Evolutionary conservation across 345 rosid species (phyloP), one percentile per base, ranked within the genome.

Genomic region (Eucalyptus marginata): DNA sequence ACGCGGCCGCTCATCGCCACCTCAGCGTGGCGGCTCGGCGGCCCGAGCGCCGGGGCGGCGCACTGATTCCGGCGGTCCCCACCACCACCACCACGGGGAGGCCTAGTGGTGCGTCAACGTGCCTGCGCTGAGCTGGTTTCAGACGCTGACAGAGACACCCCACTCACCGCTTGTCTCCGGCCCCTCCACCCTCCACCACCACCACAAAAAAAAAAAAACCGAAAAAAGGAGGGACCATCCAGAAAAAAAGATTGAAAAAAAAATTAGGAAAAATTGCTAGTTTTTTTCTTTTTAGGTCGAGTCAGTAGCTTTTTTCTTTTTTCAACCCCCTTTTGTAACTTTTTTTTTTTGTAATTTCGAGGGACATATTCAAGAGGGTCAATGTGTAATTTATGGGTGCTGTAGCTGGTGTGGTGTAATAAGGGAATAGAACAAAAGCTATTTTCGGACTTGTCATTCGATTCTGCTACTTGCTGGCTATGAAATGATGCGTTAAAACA

Each of bases 1-100:
- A 96, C 95, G 2, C 93, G 98, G 10, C 97, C 98, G 31, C 95
- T 97, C 25, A 94, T 97, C 10, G 94, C 98, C 76, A 94, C 99
- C 87, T 96, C 99, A 4, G 99, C 99, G 33, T 97, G 99, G 99
- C 93, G 92, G 54, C 93, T 90, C 59, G 91, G 66, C 24, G 50
- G 22, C 22, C 83, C 86, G 43, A 20, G 86, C 22, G 88, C 87
- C 31, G 87, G 56, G 18, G 58, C 58, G 24, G 58, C 58, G 24
- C 58, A 18, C 58, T 52, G 58, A 52, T 24, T 56, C 29, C 62
- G 62, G 62, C 62, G 62, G 76, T 20, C 76, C 76, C 76, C 76
- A 31, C 80, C 80, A 68, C 89, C 49, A 49, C 49, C 81, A 49
- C 49, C 6, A 50, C 66, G 88, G 86, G 88, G 83, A 86, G 81